Evolutionary conservation across 257 asterid genomes (phyloP), one percentile per base, ranked within the genome.

Genomic region (Apocynum venetum): DNA sequence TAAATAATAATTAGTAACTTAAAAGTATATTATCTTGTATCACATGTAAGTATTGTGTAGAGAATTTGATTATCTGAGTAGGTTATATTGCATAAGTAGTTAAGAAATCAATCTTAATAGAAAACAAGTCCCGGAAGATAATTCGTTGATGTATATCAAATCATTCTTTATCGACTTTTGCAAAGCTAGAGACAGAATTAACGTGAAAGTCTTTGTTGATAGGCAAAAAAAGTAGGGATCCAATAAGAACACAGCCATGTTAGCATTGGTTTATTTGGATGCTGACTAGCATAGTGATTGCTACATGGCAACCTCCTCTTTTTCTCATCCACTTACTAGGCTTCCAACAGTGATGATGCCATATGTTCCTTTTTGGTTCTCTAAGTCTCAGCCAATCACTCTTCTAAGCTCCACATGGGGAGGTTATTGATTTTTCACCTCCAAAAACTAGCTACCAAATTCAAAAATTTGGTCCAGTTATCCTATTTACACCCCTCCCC

Each of bases 181-280:
- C 41, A n/a, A 77, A 40, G 38, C 61, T 82, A 53, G 89, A 79
- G 89, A 68, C 84, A 79, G 72, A 36, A 51, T 59, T 75, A 86
- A 84, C 83, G 80, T 86, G 89, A 69, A 55, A 44, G 85, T 77
- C 87, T 72, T 76, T 78, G 78, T 81, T 79, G 52, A 73, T 74
- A 44, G 68, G 65, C 73, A 59, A 52, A 56, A 11, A 41, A 17
- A 3, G 17, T 31, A 38, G 76, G 77, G 73, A 38, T 57, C 61
- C 65, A 80, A 56, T 41, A 38, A 74, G 67, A 59, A 78, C 80
- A 75, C 46, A 74, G 63, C 80, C 89, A 86, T 87, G 88, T 89
- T 87, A 75, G 49, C 8, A 49, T 76, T 25, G 77, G 47, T 76
- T 73, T 44, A 3, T 55, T 1, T 71, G 73, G 84, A 85, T 60